Evolutionary conservation across 129 eudicot genomes (phyloP), one percentile per base, ranked within the genome.

Genomic region (Flaveria brownii): DNA sequence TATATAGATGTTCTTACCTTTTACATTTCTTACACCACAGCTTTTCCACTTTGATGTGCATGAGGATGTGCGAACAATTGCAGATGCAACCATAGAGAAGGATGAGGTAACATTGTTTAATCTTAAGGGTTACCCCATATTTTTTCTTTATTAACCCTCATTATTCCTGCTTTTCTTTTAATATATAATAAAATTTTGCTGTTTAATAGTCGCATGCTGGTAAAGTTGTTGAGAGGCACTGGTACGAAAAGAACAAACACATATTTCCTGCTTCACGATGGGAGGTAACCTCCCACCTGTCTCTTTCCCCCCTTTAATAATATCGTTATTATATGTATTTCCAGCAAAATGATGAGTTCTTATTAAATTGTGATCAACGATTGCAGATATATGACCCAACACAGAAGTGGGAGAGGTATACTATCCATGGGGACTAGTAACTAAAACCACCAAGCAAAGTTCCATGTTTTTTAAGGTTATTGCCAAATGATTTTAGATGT

Each of bases 221-320:
- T 39, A 94, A 94, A 87, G 97, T 94, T 71, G 99, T 94, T 11
- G 99, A 94, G 81, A 87, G 99, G 84, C 99, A 94, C 68, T 94
- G 99, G 99, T 94, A 94, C 61, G 99, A 94, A 79, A 94, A 94
- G 91, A 94, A 94, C 86, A 94, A 94, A 73, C 99, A 94, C 75
- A 94, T 94, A 51, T 94, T 94, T 81, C 99, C 97, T 52, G 99
- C 99, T 81, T 94, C 99, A 75, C 84, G 99, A 94, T 94, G 99
- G 99, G 99, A 94, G 99, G 99, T 94, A 86, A n/a, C 10, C 23
- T 17, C 51, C 43, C 25, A 65, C 18, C 33, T 23, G 51, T 51
- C 52, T 43, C 61, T 25, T 52, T 61, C 14, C 14, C 74, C 18
- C 47, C 2, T 23, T n/a, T 2, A 6, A 28, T 68, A 36, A 41